Base-by-base conservation (phyloP, 495 filamentous ascomycete species). In the Aspergillus wentii region DNA sequence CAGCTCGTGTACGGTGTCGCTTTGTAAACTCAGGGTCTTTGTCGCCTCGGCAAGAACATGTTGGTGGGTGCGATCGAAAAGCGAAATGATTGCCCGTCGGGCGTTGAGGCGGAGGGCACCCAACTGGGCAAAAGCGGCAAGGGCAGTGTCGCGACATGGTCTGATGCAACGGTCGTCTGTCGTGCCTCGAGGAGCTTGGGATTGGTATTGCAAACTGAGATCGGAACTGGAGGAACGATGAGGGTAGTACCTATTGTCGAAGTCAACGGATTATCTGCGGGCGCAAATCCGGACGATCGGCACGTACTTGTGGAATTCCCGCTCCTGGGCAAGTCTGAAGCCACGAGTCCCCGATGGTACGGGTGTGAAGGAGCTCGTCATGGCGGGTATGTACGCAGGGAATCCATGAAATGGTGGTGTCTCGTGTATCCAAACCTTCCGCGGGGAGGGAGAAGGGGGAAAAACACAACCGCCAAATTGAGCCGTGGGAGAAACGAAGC, bases 21-120 rank as follows among this genome's bases (percentile, higher is more conserved):
- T 41, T 15, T 52, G 49, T 3, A 78, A 52, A 8, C 73, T 74
- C 1, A 77, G 36, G 1, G 69, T 67, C n/a, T 61, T 64, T 4
- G 78, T 78, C 3, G 78, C 77, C 44, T 85, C 80, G 8, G 80
- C 73, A 7, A 83, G 59, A 22, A 83, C 60, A 38, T 80, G 72
- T 44, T 80, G 72, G 18, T 66, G 50, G 11, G 66, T 62, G 17
- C 60, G 59, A 46, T 74, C 78, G 40, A 81, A 75, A 15, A 85
- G 61, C 0, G 74, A 78, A 19, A 83, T 69, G 37, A 81, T 55
- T 17, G 54, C 61, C 5, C 78, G 75, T 22, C 68, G 59, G 22
- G 59, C 61, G 21, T 74, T 62, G 27, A 82, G 50, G 5, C 74
- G 64, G 16, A 76, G 57, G 17, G 72, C 60, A 0, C 71, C 76